Evolutionary conservation across 2,329 filamentous ascomycete species (phyloP).

Genomic region (Aspergillus floridensis): DNA sequence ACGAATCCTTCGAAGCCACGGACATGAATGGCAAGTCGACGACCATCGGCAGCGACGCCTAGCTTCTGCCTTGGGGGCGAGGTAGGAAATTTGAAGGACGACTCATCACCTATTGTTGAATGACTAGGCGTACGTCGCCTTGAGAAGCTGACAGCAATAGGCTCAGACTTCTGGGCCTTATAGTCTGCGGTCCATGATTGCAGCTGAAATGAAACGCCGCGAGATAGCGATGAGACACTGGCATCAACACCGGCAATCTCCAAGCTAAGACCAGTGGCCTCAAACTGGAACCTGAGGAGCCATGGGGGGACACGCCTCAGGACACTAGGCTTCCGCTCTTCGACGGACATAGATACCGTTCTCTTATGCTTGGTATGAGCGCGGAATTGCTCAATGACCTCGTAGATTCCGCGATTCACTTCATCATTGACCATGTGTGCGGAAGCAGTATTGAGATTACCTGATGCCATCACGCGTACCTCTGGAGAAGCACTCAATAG

Average conservation of each 20-base stretch:
- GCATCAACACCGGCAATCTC: conserved; percentile 88
- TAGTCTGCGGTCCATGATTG: conserved; percentile 89
- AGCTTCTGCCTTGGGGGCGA: conserved; percentile 47
- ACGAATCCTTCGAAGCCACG: conserved; percentile 86
- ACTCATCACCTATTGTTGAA: conserved; percentile 65
- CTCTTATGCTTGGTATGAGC: conserved; percentile 63
- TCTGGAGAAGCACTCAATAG: conserved; percentile 83
- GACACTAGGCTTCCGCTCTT: conserved; percentile 61
- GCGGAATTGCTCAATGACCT: conserved; percentile 82
- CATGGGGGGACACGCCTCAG: conserved; percentile 77
- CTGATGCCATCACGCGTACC: conserved; percentile 75
- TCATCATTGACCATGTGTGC: conserved; percentile 88
- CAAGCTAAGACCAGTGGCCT: conserved; percentile 83
- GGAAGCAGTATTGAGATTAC: conserved; percentile 80
- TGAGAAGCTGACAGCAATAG: conserved; percentile 40
- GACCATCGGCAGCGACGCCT: conserved; percentile 64
- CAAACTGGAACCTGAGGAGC: conserved; percentile 79
- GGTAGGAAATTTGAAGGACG: conserved; percentile 50
- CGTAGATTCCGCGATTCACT: conserved; percentile 85
- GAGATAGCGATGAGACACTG: conserved; percentile 74
- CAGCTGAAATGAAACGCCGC: conserved; percentile 80
- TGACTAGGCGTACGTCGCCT: conserved; percentile 74
- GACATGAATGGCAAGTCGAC: conserved; percentile 75
- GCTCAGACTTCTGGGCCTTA: conserved; percentile 72
- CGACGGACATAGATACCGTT: conserved; percentile 52